phyloP scores from a whole-genome alignment of 331 rosid species.

The Quercus lobata region DNA sequence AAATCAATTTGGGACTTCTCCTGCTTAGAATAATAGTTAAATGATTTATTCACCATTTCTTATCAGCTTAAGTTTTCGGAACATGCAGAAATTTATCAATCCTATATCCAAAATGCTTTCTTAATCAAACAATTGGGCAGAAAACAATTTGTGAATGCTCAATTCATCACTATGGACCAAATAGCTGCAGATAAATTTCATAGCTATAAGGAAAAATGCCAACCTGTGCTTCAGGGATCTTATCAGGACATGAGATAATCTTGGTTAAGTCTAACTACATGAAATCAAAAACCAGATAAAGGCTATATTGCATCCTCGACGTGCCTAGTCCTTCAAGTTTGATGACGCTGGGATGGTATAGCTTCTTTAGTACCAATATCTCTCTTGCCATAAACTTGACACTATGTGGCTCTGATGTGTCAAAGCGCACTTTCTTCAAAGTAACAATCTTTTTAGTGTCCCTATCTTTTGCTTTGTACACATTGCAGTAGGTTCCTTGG shows the following conservation, averaged over 20 bases:
- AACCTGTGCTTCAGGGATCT: constrained; percentile 69
- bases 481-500: constrained; percentile 88
- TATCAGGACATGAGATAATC: constrained; percentile 49
- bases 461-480: constrained; percentile 78
- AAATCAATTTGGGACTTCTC: neutral
- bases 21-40: no score
- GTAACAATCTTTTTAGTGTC: constrained; percentile 64
- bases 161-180: neutral
- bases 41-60: no score
- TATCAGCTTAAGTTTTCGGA: no score
- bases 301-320: constrained; percentile 90
- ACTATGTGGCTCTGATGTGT: constrained; percentile 76
- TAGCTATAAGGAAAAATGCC: neutral
- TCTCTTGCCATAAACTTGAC: constrained; percentile 91
- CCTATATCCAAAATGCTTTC: neutral
- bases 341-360: constrained; percentile 82
- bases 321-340: constrained; percentile 81
- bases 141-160: neutral
- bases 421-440: constrained; percentile 80
- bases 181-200: neutral
- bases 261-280: constrained; percentile 57
- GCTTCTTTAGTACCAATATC: constrained; percentile 50
- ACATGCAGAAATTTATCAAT: no score
- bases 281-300: constrained; percentile 64
- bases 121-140: neutral